Evolutionary conservation across 805 yeast genomes (phyloP).

Genomic region (Zygotorulaspora danielsina): DNA sequence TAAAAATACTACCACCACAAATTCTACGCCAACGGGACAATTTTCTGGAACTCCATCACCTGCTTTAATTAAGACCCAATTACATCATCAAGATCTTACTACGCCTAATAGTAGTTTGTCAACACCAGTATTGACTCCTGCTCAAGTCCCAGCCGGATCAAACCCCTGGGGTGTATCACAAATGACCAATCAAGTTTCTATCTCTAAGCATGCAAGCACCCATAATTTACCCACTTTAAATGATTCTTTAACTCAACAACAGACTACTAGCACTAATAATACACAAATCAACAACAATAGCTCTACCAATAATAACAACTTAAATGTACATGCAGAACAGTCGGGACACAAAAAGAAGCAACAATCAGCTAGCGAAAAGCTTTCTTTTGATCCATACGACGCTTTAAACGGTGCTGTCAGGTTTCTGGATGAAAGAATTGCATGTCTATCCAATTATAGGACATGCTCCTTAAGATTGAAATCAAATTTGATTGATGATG

Average conservation of each 20-base stretch:
- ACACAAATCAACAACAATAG: slow-evolving; percentile 3
- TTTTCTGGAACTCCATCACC: slow-evolving; percentile 30
- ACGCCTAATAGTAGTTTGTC: slow-evolving; percentile 15
- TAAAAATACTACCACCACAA: slow-evolving; percentile 13
- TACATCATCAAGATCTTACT: slow-evolving; percentile 24
- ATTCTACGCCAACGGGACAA: slow-evolving; percentile 10
- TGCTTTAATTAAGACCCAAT: slow-evolving; percentile 28
- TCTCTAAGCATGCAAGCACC: slow-evolving; percentile 26
- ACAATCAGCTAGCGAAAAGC: slow-evolving; percentile 34
- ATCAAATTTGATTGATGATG: slow-evolving; percentile 29
- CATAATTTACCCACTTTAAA: slow-evolving; percentile 31
- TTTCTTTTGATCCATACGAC: slow-evolving; percentile 44
- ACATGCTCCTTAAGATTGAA: slow-evolving; percentile 39
- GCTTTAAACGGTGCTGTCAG: slow-evolving; percentile 43
- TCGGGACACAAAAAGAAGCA: slow-evolving; percentile 30
- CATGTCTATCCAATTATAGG: slow-evolving; percentile 39
- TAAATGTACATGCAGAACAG: slow-evolving; percentile 19
- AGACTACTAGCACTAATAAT: neutral
- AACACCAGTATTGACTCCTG: slow-evolving; percentile 33
- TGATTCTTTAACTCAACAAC: slow-evolving; percentile 18
- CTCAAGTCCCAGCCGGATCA: slow-evolving; percentile 32
- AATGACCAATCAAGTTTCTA: slow-evolving; percentile 27
- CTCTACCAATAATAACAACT: slow-evolving; percentile 22
- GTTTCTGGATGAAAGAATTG: slow-evolving; percentile 47
- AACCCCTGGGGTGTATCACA: slow-evolving; percentile 37